phyloP scores from a whole-genome alignment of 192 early-diverging fungal species.

The Phycomyces blakesleeanus region DNA sequence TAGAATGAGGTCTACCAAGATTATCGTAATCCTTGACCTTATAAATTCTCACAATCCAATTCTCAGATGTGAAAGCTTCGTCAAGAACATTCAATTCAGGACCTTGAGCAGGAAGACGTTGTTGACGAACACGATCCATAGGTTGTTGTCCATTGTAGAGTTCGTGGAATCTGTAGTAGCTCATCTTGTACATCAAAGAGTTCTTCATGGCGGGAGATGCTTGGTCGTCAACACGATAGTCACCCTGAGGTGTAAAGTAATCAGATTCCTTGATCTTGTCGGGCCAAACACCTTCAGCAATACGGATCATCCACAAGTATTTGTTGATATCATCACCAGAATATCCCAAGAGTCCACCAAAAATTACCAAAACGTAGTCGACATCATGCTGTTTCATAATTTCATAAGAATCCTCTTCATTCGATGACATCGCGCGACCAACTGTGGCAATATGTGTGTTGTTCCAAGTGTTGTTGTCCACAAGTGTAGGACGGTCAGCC shows the following conservation, averaged over 20 bases:
- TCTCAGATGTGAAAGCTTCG: constrained; percentile 90
- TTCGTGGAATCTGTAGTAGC: constrained; percentile 92
- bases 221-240: constrained; percentile 89
- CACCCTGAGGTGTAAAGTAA: constrained; percentile 86
- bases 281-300: constrained; percentile 93
- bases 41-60: constrained; percentile 99
- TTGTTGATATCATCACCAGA: constrained; percentile 99
- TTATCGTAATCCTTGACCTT: constrained; percentile 95
- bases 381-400: constrained; percentile 92
- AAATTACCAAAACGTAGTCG: constrained; percentile 95
- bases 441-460: constrained; percentile 99
- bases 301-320: constrained; percentile 99
- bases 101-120: constrained; percentile 66
- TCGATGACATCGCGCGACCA: constrained; percentile 87
- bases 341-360: constrained; percentile 95
- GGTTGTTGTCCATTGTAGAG: constrained; percentile 70
- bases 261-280: constrained; percentile 84
- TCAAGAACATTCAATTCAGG: constrained; percentile 85
- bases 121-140: constrained; percentile 83
- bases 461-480: constrained; percentile 99
- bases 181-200: constrained; percentile 96
- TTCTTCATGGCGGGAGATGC: constrained; percentile 89
- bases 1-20: constrained; percentile 73
- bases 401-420: constrained; percentile 90
- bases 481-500: constrained; percentile 93